Conservation (phyloP, 495 filamentous ascomycete species). For the Ascobolus immersus region DNA sequence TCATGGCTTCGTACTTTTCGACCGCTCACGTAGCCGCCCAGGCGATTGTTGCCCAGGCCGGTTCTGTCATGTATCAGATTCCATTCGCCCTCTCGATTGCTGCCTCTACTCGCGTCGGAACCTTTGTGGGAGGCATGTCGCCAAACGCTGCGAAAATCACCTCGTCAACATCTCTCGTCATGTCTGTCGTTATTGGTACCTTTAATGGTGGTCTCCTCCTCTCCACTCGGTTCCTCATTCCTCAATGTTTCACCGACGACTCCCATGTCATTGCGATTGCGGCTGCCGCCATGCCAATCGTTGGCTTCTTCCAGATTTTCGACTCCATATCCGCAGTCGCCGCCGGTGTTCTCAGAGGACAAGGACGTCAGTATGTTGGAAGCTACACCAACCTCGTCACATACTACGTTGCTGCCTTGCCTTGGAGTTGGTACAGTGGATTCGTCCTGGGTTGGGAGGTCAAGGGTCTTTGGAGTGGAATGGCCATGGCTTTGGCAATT, state of each 20-base stretch:
- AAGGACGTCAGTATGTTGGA: slow-evolving; percentile 54
- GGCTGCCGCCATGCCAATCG: slow-evolving; percentile 44
- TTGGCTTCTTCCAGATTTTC: slow-evolving; percentile 68
- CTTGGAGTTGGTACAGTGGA: slow-evolving; percentile 48
- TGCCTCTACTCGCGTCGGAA: slow-evolving; percentile 36
- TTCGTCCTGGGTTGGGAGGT: slow-evolving; percentile 52
- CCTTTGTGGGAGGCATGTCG: slow-evolving; percentile 41
- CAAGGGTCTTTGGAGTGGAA: slow-evolving; percentile 58
- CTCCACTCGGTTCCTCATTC: slow-evolving; percentile 38
- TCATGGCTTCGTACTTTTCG: slow-evolving; percentile 44
- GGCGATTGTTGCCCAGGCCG: slow-evolving; percentile 29
- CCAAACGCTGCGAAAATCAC: slow-evolving; percentile 43
- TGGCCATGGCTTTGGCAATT: slow-evolving; percentile 39
- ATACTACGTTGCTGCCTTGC: slow-evolving; percentile 70
- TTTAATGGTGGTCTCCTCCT: slow-evolving; percentile 49
- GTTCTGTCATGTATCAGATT: slow-evolving; percentile 32
- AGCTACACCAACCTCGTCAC: slow-evolving; percentile 63
- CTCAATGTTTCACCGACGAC: slow-evolving; percentile 56
- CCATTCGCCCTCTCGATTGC: slow-evolving; percentile 37
- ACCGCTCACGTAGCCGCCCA: slow-evolving; percentile 41
- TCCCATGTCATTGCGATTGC: slow-evolving; percentile 52
- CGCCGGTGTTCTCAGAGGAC: slow-evolving; percentile 60
- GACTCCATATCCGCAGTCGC: slow-evolving; percentile 53
- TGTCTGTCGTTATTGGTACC: slow-evolving; percentile 40
- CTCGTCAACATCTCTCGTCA: slow-evolving; percentile 30